A percentile compares a stretch with the other conserved stretches of the same genome.
Conservation (phyloP, 2,329 filamentous ascomycete genomes). For the Hypoxylon sp. region DNA sequence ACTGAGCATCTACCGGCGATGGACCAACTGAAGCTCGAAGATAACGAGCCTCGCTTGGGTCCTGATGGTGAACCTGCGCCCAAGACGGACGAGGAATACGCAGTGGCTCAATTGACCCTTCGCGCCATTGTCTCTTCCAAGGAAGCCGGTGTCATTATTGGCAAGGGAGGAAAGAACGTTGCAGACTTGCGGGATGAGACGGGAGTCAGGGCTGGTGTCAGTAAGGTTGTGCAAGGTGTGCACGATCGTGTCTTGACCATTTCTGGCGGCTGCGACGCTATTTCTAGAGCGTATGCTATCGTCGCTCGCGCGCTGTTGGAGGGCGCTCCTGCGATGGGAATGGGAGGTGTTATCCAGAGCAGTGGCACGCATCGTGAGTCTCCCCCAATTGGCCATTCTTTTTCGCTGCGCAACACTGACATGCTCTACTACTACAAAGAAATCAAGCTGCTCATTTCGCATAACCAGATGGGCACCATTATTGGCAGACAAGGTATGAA, state of each 20-base stretch:
- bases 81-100: slow-evolving; percentile 98
- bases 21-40: slow-evolving; percentile 77
- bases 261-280: slow-evolving; percentile 88
- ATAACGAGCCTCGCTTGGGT: slow-evolving; percentile 72
- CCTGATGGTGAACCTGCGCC: slow-evolving; percentile 84
- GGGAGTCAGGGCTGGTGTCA: slow-evolving; percentile 96
- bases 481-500: slow-evolving; percentile 96
- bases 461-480: slow-evolving; percentile 99
- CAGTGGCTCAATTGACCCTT: slow-evolving; percentile 90
- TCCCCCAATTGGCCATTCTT: slow-evolving; percentile 32
- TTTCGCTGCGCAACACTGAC: slow-evolving; percentile 48
- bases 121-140: slow-evolving; percentile 99
- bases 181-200: slow-evolving; percentile 97
- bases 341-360: slow-evolving; percentile 89
- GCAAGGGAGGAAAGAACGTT: slow-evolving; percentile 98
- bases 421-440: slow-evolving; percentile 66
- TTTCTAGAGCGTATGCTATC: slow-evolving; percentile 92
- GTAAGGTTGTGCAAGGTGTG: slow-evolving; percentile 97
- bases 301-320: slow-evolving; percentile 93
- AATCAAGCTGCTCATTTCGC: slow-evolving; percentile 97
- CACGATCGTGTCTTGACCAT: slow-evolving; percentile 98
- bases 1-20: slow-evolving; percentile 73
- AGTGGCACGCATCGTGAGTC: slow-evolving; percentile 94
- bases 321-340: slow-evolving; percentile 93
- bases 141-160: slow-evolving; percentile 98